A percentile compares a stretch with the other conserved stretches of the same genome.
phyloP scores from a whole-genome alignment of 352 stramenopile species.

The Salisapilia sapeloensis region DNA sequence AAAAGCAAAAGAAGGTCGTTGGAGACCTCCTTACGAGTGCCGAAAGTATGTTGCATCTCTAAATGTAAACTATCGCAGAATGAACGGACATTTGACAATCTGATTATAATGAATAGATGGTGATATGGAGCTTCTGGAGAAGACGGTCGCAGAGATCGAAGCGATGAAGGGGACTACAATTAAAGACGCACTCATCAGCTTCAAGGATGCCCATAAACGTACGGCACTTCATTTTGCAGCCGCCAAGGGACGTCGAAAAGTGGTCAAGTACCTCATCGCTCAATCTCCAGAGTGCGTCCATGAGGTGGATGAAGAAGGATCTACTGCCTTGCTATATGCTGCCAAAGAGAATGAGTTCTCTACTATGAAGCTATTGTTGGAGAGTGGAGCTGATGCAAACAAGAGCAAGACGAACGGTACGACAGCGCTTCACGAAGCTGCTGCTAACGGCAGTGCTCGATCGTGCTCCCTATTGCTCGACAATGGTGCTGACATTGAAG shows the following conservation, averaged over 20 bases:
- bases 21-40: slow-evolving; percentile 46
- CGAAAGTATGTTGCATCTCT: slow-evolving; percentile 27
- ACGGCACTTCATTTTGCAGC: slow-evolving; percentile 66
- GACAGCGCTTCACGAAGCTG: slow-evolving; percentile 46
- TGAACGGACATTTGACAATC: neutral
- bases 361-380: slow-evolving; percentile 42
- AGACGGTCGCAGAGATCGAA: slow-evolving; percentile 36
- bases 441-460: slow-evolving; percentile 43
- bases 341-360: slow-evolving; percentile 65
- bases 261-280: slow-evolving; percentile 54
- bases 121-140: slow-evolving; percentile 46
- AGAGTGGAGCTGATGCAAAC: slow-evolving; percentile 29
- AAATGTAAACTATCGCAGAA: neutral
- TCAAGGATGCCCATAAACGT: slow-evolving; percentile 72
- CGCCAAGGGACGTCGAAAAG: slow-evolving; percentile 57
- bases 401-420: slow-evolving; percentile 39
- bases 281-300: slow-evolving; percentile 34
- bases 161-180: slow-evolving; percentile 26
- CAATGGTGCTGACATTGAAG: slow-evolving; percentile 32
- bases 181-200: slow-evolving; percentile 28
- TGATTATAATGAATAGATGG: slow-evolving; percentile 22
- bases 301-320: slow-evolving; percentile 49
- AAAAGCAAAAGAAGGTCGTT: slow-evolving; percentile 68
- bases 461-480: slow-evolving; percentile 37
- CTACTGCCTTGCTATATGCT: slow-evolving; percentile 48